These are phyloP conservation scores for Suillus plorans DNA, from an alignment of 768 basidiomycete genomes.

Conservation along the genomic window DNA sequence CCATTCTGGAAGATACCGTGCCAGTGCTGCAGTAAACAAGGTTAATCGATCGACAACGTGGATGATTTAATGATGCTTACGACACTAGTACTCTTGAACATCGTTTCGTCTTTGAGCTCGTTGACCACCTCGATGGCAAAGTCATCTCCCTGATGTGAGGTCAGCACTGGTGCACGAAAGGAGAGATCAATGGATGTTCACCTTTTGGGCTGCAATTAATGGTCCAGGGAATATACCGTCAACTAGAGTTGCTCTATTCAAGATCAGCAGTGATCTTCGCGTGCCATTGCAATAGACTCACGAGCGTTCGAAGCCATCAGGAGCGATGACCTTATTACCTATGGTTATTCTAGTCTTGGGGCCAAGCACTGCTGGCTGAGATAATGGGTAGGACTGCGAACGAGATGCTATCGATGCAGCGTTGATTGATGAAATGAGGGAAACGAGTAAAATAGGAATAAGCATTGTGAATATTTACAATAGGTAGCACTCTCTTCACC, in stretches of 20 bases:
- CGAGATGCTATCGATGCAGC: slow-evolving; percentile 21
- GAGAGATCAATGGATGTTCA: not conserved
- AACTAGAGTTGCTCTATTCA: slow-evolving; percentile 39
- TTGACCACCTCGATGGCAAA: slow-evolving; percentile 48
- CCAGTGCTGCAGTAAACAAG: slow-evolving; percentile 44
- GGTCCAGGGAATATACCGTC: slow-evolving; percentile 46
- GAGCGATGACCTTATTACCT: slow-evolving; percentile 39
- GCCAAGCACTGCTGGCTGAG: slow-evolving; percentile 14
- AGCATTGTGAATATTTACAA: slow-evolving; percentile 13
- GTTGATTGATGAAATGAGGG: slow-evolving; percentile 8
- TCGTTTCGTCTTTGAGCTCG: slow-evolving; percentile 41
- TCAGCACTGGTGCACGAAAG: slow-evolving; percentile 1
- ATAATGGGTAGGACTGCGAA: slow-evolving; percentile 9
- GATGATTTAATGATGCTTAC: slow-evolving; percentile 29
- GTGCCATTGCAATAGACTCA: slow-evolving; percentile 19
- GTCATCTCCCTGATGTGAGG: slow-evolving; percentile 31
- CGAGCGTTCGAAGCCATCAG: slow-evolving; percentile 46
- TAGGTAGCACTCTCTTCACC: not conserved
- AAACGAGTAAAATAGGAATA: slow-evolving; percentile 7
- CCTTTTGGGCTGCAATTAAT: slow-evolving; percentile 40
- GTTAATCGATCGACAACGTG: not conserved
- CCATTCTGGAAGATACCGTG: slow-evolving; percentile 48
- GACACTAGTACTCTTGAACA: slow-evolving; percentile 51
- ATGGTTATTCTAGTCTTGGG: slow-evolving; percentile 31
- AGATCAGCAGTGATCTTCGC: not conserved